Evolutionary conservation across 2,329 filamentous ascomycete genomes (phyloP), one percentile per base, ranked within the genome.

Genomic region (Aspergillus fumigatiaffinis): DNA sequence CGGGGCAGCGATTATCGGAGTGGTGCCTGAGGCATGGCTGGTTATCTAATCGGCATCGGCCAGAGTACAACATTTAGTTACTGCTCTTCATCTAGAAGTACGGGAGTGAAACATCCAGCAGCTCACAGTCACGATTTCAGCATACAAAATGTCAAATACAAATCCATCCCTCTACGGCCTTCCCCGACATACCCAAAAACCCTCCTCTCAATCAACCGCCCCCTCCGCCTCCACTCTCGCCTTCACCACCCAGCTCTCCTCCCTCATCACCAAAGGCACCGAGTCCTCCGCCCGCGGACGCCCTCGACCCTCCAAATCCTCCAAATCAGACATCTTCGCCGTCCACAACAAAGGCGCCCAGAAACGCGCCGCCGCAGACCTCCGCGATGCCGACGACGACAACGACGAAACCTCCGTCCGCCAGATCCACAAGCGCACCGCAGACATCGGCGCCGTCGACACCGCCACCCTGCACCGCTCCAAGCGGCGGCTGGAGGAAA

Each of bases 161-260:
- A 56, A 60, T 35, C 55, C 53, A 14, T 81, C 68, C 14, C 84
- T 97, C 14, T 97, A 97, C 75, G 91, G 91, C 68, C 83, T 88
- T 53, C 84, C 85, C 54, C 84, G 86, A 8, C 44, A 46, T 4
- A 12, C 2, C 41, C 79, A 84, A 10, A 93, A 92, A 73, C 87
- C 86, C 44, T 71, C 73, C 59, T 71, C 71, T 52, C 75, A 60
- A 41, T 54, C 77, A 66, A 81, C 84, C 63, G 87, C 61, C 26
- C 80, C 82, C 21, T 85, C 86, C 20, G 84, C 92, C 20, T 88
- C 85, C 52, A 88, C 86, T 48, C 84, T 96, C 54, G 87, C 91
- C 70, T 97, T 99, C 78, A 87, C 89, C n/a, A 90, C 91, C 10
- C 90, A 94, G 63, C 85, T 97, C 61, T 88, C 89, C 65, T 90